Conservation (phyloP, 2,329 filamentous ascomycete species). For the Verticillium isaacii region DNA sequence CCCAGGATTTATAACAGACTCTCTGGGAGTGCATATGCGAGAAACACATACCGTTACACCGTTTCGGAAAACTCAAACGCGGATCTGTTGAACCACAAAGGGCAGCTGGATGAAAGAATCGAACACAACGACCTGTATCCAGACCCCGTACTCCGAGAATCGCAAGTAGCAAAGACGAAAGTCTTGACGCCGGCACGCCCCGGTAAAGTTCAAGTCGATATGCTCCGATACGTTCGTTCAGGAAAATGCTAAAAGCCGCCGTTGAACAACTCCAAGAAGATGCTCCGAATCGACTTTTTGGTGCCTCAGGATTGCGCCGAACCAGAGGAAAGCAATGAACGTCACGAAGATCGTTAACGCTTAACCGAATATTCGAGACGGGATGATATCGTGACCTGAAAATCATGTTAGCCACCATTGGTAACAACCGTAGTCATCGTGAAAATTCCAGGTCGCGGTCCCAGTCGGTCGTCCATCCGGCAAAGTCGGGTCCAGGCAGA, state of each 20-base stretch:
- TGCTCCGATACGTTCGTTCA: slow-evolving; percentile 10
- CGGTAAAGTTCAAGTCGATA: slow-evolving; percentile 16
- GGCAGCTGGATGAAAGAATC: slow-evolving; percentile 24
- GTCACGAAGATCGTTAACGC: slow-evolving; percentile 12
- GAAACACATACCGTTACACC: slow-evolving; percentile 18
- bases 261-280: slow-evolving; percentile 10
- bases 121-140: slow-evolving; percentile 26
- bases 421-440: too few relatives aligned
- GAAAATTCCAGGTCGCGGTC: not conserved
- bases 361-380: slow-evolving; percentile 28
- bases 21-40: not conserved
- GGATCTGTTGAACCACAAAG: slow-evolving; percentile 21
- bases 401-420: slow-evolving; percentile 6
- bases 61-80: slow-evolving; percentile 16
- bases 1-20: too few relatives aligned
- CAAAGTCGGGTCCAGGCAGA: too few relatives aligned
- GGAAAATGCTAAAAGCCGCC: slow-evolving; percentile 11
- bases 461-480: not conserved
- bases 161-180: slow-evolving; percentile 29
- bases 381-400: slow-evolving; percentile 10
- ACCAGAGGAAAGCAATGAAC: slow-evolving; percentile 8
- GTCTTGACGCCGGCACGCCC: slow-evolving; percentile 36
- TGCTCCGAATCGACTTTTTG: slow-evolving; percentile 14
- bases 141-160: slow-evolving; percentile 31
- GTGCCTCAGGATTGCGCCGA: slow-evolving; percentile 10